Evolutionary conservation across 2,329 filamentous ascomycete species (phyloP), one percentile per base, ranked within the genome.

Genomic region (Grosmannia serpens): DNA sequence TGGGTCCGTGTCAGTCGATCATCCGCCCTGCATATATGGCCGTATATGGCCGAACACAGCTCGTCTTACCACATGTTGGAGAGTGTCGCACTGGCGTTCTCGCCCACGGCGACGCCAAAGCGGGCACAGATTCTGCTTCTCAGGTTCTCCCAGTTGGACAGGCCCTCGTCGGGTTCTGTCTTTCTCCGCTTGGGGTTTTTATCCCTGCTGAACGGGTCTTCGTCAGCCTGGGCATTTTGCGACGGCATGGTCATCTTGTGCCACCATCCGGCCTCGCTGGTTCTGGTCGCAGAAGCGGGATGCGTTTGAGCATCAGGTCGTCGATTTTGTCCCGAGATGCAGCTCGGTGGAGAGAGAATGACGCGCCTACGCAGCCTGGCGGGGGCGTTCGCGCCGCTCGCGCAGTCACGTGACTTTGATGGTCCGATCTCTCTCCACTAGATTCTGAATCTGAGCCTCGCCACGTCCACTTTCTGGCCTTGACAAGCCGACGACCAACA

Each of bases 121-220:
- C 51, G 38, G 11, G 20, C 31, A 31, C 58, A 47, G 15, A 62
- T 58, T 11, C 59, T 53, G 3, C n/a, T 47, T 3, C 56, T 44
- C 26, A 63, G 27, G 24, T 44, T 54, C 2, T 49, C 53, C 20
- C 46, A 1, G 3, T 59, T 50, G 17, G 59, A 13, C 44, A 60
- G 22, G 1, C 44, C 44, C 6, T 26, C 55, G 2, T 22, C 41
- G 2, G 56, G 1, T 1, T 62, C 61, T 1, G 57, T 62, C 46
- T 56, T 62, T 2, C 58, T 50, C 20, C 62, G 50, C 57, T 63
- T 63, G 7, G 61, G 35, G 15, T 59, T 58, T 17, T 59, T 59
- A 13, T 60, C 58, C 46, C 56, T 47, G 31, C 51, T 47, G 22
- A 58, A 57, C 4, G 55, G 54, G 41, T 61, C 59, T 4, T 63